phyloP scores from a whole-genome alignment of 495 filamentous ascomycete genomes.

The Cercophora newfieldiana region DNA sequence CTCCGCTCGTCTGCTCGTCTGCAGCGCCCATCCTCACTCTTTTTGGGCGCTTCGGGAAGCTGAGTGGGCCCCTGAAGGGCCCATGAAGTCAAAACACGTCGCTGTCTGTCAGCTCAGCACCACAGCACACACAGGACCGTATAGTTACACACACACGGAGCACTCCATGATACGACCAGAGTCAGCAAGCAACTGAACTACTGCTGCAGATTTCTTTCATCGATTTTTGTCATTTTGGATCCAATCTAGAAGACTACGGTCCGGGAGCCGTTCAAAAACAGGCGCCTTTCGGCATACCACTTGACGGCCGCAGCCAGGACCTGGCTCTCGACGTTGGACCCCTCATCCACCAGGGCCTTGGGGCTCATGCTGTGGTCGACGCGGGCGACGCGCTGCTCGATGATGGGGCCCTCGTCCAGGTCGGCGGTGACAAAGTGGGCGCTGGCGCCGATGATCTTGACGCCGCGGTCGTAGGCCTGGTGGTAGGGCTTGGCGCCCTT shows the following conservation, averaged over 20 bases:
- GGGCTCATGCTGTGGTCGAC: constrained; percentile 70
- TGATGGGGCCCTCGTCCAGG: constrained; percentile 75
- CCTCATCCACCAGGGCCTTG: constrained; percentile 69
- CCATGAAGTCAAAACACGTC: too few relatives aligned
- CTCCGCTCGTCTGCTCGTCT: too few relatives aligned
- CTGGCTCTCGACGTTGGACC: constrained; percentile 73
- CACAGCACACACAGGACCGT: too few relatives aligned
- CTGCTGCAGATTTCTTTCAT: not conserved
- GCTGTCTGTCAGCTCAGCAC: too few relatives aligned
- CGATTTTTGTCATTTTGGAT: not conserved
- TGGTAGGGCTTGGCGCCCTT: constrained; percentile 82
- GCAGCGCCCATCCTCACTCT: too few relatives aligned
- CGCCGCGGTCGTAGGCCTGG: constrained; percentile 73
- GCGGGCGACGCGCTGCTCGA: constrained; percentile 71
- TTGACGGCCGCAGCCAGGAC: constrained; percentile 71
- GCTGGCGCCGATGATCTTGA: constrained; percentile 78
- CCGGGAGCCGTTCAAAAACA: constrained; percentile 70
- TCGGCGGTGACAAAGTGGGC: constrained; percentile 77
- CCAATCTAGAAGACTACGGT: constrained; percentile 64
- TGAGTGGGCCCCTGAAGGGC: too few relatives aligned
- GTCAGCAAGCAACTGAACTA: not conserved
- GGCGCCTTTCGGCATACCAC: constrained; percentile 68
- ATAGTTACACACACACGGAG: too few relatives aligned
- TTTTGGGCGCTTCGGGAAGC: too few relatives aligned
- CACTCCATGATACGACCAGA: not conserved